Evolutionary conservation across 345 rosid species (phyloP), one percentile per base, ranked within the genome.

Genomic region (Pugionium dolabratum): DNA sequence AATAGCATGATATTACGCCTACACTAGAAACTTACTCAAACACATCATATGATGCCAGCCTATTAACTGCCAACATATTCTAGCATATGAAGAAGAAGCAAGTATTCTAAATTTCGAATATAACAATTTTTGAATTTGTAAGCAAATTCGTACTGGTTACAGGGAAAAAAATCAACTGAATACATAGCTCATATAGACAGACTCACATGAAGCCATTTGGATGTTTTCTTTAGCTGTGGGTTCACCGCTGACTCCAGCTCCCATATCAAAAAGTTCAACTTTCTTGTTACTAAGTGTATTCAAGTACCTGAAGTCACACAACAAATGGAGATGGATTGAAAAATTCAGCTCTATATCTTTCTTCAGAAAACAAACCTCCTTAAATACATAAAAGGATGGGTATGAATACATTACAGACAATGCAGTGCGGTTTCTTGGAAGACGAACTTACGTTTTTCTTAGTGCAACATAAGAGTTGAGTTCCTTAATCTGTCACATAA

Each of bases 401-500:
- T 37, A 6, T 46, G 58, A 48, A 10, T 11, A 39, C n/a, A n/a
- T n/a, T n/a, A n/a, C 33, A 46, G 33, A 57, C 46, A 64, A 11
- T 30, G 31, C 5, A 47, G 0, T 18, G 18, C 18, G 18, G 25
- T 10, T 40, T 34, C 30, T 54, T 11, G 8, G 9, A 62, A 56
- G 47, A 33, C 42, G 11, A 2, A 80, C 95, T 82, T 79, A 89
- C 96, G 93, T 86, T 83, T 92, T 92, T 73, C 96, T 89, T 71
- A 87, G 73, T 34, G 89, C 91, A 57, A 89, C 98, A 54, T 87
- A 92, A 9, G 98, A 84, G 70, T 92, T 89, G 75, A 89, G 83
- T 79, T 92, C 96, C 71, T 89, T 92, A 72, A 92, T 89, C 98
- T 87, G 88, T 75, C 70, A 65, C 62, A 70, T 51, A 28, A 8